Conservation (phyloP, 371 early-diverging fungal species). For the Mortierella sp. region DNA sequence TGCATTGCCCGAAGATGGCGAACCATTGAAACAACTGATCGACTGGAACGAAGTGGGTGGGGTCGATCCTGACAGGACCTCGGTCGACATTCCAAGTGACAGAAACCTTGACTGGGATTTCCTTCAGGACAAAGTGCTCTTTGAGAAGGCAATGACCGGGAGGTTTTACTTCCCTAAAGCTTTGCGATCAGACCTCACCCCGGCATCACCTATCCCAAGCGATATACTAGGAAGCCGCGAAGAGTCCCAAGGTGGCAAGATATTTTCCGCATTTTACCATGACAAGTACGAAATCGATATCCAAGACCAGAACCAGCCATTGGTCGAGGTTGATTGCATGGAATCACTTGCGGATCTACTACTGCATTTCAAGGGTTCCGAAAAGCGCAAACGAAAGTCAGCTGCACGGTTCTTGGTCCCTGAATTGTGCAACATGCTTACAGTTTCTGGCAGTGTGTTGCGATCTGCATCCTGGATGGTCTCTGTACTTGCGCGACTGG, state of each 20-base stretch:
- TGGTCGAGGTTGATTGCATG: conserved; percentile 15
- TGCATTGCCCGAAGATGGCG: not conserved
- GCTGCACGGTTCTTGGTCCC: conserved; percentile 17
- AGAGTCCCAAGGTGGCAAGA: not conserved
- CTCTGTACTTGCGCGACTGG: conserved; percentile 18
- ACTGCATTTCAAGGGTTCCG: not conserved
- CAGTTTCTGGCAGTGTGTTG: conserved; percentile 17
- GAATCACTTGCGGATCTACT: not conserved
- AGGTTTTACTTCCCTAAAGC: conserved; percentile 11
- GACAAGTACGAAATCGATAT: not conserved
- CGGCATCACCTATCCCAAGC: conserved; percentile 11
- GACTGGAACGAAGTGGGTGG: conserved; percentile 32
- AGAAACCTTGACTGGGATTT: conserved; percentile 8
- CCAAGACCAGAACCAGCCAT: conserved; percentile 6
- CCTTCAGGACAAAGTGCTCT: conserved; percentile 10
- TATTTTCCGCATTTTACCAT: conserved; percentile 7
- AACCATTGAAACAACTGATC: not conserved
- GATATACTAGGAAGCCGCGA: not conserved
- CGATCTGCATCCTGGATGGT: conserved; percentile 18
- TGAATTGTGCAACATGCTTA: conserved; percentile 1
- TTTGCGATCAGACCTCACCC: conserved; percentile 12
- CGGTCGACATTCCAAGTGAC: not conserved
- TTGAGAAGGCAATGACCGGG: conserved; percentile 4
- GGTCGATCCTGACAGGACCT: conserved; percentile 1
- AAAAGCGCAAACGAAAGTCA: not conserved